Percentiles rank a stretch among this genome's conserved stretches.
phyloP scores from a whole-genome alignment of 768 basidiomycete genomes.

The Psilocybe sp. region DNA sequence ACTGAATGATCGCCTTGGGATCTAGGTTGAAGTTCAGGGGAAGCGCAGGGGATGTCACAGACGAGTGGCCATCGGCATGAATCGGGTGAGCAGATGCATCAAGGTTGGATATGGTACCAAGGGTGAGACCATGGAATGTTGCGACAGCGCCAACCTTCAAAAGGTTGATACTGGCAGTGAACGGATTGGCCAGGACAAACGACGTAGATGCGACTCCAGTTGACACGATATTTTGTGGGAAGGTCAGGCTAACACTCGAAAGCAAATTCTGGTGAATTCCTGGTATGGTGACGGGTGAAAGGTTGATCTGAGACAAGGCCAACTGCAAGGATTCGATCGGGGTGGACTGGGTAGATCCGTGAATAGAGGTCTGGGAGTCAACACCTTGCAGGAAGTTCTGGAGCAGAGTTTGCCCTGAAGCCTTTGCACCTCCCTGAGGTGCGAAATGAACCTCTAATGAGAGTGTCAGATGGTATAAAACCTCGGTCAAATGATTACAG shows the following conservation, averaged over 20 bases:
- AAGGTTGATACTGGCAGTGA: constrained; percentile 69
- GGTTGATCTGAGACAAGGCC: constrained; percentile 57
- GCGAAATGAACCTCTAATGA: constrained; percentile 55
- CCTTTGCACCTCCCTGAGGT: constrained; percentile 50
- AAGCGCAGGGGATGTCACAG: constrained; percentile 52
- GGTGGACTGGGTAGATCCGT: constrained; percentile 54
- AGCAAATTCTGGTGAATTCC: constrained; percentile 63
- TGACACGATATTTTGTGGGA: constrained; percentile 59
- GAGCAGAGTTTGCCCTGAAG: constrained; percentile 53
- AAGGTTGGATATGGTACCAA: constrained; percentile 57
- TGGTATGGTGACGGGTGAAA: constrained; percentile 64
- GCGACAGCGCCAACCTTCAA: constrained; percentile 52
- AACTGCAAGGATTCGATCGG: constrained; percentile 56
- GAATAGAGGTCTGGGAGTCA: constrained; percentile 51
- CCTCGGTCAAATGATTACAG: neutral
- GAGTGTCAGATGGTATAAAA: neutral
- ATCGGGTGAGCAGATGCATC: constrained; percentile 58
- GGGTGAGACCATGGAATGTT: constrained; percentile 48
- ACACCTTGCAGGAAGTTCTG: constrained; percentile 71
- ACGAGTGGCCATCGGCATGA: constrained; percentile 55
- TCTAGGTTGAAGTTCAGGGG: constrained; percentile 66
- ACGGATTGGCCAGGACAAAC: constrained; percentile 64
- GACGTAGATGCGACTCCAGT: constrained; percentile 58
- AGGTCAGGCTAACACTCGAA: constrained; percentile 48
- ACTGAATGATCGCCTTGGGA: constrained; percentile 55